phyloP scores from a whole-genome alignment of 1,284 basidiomycete genomes.

The Microbotryum lychnidis-dioicae region DNA sequence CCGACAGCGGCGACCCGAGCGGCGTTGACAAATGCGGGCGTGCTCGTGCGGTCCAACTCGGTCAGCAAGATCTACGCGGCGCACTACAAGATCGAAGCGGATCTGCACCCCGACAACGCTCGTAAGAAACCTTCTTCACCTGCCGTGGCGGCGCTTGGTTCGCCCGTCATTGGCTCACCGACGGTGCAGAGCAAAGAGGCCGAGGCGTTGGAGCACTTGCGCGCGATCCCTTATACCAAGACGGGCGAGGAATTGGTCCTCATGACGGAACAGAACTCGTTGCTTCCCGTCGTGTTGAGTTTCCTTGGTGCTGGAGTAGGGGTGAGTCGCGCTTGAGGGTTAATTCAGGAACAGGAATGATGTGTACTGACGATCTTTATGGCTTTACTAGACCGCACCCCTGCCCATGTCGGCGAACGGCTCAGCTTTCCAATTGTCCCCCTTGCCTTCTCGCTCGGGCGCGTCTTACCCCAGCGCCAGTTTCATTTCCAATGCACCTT shows the following conservation, averaged over 20 bases:
- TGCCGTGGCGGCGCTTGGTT: neutral
- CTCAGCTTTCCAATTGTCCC: constrained; percentile 28
- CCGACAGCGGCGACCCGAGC: constrained; percentile 11
- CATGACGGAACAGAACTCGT: constrained; percentile 42
- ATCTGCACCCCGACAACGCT: neutral
- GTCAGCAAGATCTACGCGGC: constrained; percentile 34
- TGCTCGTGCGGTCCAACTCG: constrained; percentile 32
- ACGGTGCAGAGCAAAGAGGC: constrained; percentile 9
- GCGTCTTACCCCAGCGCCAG: no score
- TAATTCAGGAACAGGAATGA: neutral
- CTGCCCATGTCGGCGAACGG: constrained; percentile 26
- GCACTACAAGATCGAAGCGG: constrained; percentile 17
- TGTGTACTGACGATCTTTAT: neutral
- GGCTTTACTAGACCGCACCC: constrained; percentile 18
- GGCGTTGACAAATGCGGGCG: neutral
- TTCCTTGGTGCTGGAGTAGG: constrained; percentile 20
- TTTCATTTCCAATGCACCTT: no score
- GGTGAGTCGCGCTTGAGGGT: constrained; percentile 5
- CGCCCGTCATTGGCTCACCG: neutral
- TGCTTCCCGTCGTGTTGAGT: constrained; percentile 35
- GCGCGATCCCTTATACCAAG: constrained; percentile 21
- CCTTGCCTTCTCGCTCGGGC: constrained; percentile 2
- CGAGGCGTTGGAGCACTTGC: neutral
- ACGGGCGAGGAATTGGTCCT: constrained; percentile 39
- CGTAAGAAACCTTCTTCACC: neutral